A percentile compares a stretch with the other conserved stretches of the same genome.
Evolutionary conservation across 768 basidiomycete genomes (phyloP).

Genomic region (Fomitopsis serialis): DNA sequence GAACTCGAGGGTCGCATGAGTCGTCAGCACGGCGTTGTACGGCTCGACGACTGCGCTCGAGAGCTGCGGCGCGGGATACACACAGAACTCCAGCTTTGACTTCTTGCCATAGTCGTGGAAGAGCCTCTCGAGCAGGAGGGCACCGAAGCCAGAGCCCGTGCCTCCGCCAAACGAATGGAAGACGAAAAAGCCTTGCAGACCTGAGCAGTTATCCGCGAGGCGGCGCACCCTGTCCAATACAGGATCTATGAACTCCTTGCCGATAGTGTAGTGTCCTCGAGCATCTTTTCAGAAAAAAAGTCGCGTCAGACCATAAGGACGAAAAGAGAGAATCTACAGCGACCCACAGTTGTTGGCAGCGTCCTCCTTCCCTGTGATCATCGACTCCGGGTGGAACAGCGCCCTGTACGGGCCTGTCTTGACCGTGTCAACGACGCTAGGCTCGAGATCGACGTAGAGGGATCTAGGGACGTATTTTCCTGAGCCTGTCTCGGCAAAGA

Average conservation of each 20-base stretch:
- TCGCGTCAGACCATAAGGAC: too few relatives aligned
- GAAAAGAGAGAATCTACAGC: too few relatives aligned
- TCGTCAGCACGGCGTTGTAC: conserved; percentile 95
- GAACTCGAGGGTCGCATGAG: conserved; percentile 97
- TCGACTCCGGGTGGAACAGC: conserved; percentile 95
- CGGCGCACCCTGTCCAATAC: conserved; percentile 95
- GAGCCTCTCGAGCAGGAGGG: conserved; percentile 90
- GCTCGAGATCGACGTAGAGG: conserved; percentile 94
- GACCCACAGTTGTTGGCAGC: conserved; percentile 93
- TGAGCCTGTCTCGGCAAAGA: conserved; percentile 93
- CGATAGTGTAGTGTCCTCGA: conserved; percentile 97
- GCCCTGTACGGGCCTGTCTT: conserved; percentile 87
- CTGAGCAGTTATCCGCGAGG: conserved; percentile 93
- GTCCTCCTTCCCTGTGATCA: conserved; percentile 98
- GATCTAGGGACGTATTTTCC: conserved; percentile 97
- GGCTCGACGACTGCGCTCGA: conserved; percentile 97
- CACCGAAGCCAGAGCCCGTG: conserved; percentile 97
- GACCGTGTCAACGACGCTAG: conserved; percentile 93
- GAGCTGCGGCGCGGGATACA: conserved; percentile 91
- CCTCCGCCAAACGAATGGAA: conserved; percentile 99
- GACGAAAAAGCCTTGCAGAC: conserved; percentile 98
- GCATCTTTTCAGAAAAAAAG: conserved; percentile 72
- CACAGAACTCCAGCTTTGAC: conserved; percentile 96
- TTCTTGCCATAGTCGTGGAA: conserved; percentile 99
- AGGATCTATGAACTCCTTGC: conserved; percentile 95